Percentiles rank a stretch among this genome's conserved stretches.
phyloP scores from a whole-genome alignment of 2,329 filamentous ascomycete genomes.

The Pestalotiopsis sp. region DNA sequence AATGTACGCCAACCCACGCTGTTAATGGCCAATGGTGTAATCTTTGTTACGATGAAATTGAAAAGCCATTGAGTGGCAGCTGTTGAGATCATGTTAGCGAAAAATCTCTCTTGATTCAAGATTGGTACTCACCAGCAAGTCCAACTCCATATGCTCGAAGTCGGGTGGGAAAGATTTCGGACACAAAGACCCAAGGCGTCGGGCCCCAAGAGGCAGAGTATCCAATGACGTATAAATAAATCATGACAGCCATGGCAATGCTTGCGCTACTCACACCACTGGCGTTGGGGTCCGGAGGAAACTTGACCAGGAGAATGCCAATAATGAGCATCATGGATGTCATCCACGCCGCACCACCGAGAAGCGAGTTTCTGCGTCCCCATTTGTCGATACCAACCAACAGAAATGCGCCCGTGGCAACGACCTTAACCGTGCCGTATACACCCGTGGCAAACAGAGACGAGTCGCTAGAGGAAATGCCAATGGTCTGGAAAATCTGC shows the following conservation, averaged over 20 bases:
- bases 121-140: conserved; percentile 39
- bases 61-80: conserved; percentile 74
- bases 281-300: neutral
- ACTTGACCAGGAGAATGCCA: conserved; percentile 3
- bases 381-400: conserved; percentile 2
- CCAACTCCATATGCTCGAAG: conserved; percentile 49
- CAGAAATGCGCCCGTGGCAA: conserved; percentile 33
- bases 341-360: conserved; percentile 3
- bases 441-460: conserved; percentile 74
- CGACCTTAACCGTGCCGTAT: conserved; percentile 75
- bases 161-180: conserved; percentile 46
- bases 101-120: neutral
- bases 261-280: conserved; percentile 2
- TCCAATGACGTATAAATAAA: conserved; percentile 55
- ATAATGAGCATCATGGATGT: neutral
- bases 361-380: neutral
- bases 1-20: conserved; percentile 3
- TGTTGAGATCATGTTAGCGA: neutral
- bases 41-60: conserved; percentile 68
- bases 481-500: conserved; percentile 64
- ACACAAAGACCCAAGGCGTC: conserved; percentile 42
- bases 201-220: conserved; percentile 54
- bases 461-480: conserved; percentile 43
- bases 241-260: conserved; percentile 9
- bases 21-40: neutral